Base-by-base conservation (phyloP, 176 grass and related monocot species). In the Cenchrus fungigraminus region DNA sequence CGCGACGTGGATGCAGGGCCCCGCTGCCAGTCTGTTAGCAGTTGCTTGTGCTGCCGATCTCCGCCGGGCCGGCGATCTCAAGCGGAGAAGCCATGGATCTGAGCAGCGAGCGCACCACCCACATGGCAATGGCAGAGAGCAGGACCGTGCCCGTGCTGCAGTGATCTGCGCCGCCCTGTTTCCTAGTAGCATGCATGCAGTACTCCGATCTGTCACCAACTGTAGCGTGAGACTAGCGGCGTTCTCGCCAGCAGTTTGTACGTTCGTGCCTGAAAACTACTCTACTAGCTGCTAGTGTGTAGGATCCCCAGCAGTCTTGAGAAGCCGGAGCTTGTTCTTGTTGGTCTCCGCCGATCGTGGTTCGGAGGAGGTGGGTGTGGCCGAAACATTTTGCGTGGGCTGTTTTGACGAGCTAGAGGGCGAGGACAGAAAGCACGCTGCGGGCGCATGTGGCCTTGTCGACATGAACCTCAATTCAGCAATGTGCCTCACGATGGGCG, bases 361-460 rank as follows among this genome's bases (percentile, higher is more conserved):
- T 51, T 14, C 68, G 10, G 11, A 50, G 20, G n/a, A 1, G 9
- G 20, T 6, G 0, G 46, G 46, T 46, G 70, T 32, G 16, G 40
- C 49, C 28, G 25, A 55, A 54, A 29, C 28, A 32, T 10, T 54
- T 37, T 20, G 72, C 72, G 51, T 74, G 72, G 72, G 25, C 1
- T 74, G 45, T n/a, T 72, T 28, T 45, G 43, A 71, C 20, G 42
- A n/a, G 40, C 16, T 8, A 43, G 45, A 40, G 40, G 6, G 17
- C 69, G n/a, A 6, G 40, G 44, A 54, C 50, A 52, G 3, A 60
- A 0, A 54, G 29, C 71, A 37, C 50, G 52, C 72, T 55, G 15
- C 12, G 31, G 29, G 51, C n/a, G 47, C 72, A 56, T 74, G 72
- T 74, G 72, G 50, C 51, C 15, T 54, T 74, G 72, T 74, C 72